Conservation (phyloP, 192 early-diverging fungal genomes). For the Blastocladiella britannica region DNA sequence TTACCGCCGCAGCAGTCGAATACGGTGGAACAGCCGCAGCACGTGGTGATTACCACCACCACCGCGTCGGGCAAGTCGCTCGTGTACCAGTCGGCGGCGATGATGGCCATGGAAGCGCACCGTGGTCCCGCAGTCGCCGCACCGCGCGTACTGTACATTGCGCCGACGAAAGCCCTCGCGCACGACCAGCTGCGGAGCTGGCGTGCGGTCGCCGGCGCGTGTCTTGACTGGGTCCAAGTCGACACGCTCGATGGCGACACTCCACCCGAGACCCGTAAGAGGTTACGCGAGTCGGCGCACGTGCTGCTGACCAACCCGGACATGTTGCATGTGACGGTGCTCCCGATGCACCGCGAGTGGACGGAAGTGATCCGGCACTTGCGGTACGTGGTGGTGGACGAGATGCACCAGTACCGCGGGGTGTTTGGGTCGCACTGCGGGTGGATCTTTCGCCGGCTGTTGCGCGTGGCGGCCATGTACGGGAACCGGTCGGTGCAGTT, state of each 20-base stretch:
- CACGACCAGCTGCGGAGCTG: conserved; percentile 51
- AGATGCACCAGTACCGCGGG: conserved; percentile 48
- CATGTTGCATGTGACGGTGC: conserved; percentile 47
- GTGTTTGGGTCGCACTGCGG: conserved; percentile 44
- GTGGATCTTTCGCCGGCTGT: conserved; percentile 39
- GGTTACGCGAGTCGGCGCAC: conserved; percentile 25
- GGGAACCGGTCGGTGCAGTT: conserved; percentile 29
- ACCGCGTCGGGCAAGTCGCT: conserved; percentile 40
- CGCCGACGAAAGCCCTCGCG: conserved; percentile 65
- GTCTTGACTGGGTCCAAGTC: conserved; percentile 11
- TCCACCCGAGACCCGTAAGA: conserved; percentile 13
- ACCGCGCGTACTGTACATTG: conserved; percentile 40
- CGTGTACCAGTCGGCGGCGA: conserved; percentile 49
- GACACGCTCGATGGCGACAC: conserved; percentile 48
- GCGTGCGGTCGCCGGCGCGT: conserved; percentile 6
- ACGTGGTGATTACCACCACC: neutral
- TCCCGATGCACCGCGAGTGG: conserved; percentile 38
- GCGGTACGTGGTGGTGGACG: conserved; percentile 48
- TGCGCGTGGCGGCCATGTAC: conserved; percentile 22
- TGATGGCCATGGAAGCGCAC: conserved; percentile 26
- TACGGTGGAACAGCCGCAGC: too few species aligned
- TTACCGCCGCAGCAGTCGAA: too few species aligned
- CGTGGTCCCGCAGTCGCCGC: too few species aligned
- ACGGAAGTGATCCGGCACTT: conserved; percentile 24
- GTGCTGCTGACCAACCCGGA: conserved; percentile 70